phyloP scores from a whole-genome alignment of 768 basidiomycete genomes.

The Mycena maculata region DNA sequence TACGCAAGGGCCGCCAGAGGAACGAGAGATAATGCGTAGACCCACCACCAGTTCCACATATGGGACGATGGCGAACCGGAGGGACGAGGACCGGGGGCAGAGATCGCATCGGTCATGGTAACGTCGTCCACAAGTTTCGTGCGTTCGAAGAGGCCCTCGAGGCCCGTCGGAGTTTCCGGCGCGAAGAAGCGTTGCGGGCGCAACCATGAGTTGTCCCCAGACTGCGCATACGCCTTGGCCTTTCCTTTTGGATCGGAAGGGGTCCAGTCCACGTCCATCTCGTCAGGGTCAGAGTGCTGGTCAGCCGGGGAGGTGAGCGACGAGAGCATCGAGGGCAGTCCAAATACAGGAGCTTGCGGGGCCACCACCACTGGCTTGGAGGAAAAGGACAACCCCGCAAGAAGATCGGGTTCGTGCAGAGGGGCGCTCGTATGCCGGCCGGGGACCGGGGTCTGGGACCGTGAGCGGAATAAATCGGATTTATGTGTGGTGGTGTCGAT shows the following conservation, averaged over 20 bases:
- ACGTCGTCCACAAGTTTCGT: constrained; percentile 65
- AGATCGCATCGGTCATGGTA: constrained; percentile 36
- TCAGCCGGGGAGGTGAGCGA: constrained; percentile 40
- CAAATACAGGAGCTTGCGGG: constrained; percentile 68
- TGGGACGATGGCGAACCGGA: constrained; percentile 19
- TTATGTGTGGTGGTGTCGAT: constrained; percentile 65
- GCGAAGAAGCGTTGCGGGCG: constrained; percentile 82
- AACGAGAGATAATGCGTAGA: constrained; percentile 45
- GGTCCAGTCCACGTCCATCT: constrained; percentile 81
- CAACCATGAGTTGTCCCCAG: constrained; percentile 63
- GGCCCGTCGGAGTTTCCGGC: constrained; percentile 81
- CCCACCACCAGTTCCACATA: constrained; percentile 50
- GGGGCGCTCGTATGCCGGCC: constrained; percentile 21
- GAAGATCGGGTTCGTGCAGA: constrained; percentile 63
- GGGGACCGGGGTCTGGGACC: constrained; percentile 57
- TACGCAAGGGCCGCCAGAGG: constrained; percentile 42
- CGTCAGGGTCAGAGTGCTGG: constrained; percentile 49
- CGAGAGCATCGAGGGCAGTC: constrained; percentile 68
- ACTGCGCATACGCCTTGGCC: constrained; percentile 31
- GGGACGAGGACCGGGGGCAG: constrained; percentile 5
- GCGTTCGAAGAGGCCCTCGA: constrained; percentile 75
- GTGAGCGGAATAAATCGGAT: constrained; percentile 47
- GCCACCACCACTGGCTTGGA: constrained; percentile 68
- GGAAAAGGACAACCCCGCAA: constrained; percentile 73
- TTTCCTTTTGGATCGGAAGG: constrained; percentile 59